Conservation (phyloP, 139 green algal species). For the Chlamydomonas eustigma region DNA sequence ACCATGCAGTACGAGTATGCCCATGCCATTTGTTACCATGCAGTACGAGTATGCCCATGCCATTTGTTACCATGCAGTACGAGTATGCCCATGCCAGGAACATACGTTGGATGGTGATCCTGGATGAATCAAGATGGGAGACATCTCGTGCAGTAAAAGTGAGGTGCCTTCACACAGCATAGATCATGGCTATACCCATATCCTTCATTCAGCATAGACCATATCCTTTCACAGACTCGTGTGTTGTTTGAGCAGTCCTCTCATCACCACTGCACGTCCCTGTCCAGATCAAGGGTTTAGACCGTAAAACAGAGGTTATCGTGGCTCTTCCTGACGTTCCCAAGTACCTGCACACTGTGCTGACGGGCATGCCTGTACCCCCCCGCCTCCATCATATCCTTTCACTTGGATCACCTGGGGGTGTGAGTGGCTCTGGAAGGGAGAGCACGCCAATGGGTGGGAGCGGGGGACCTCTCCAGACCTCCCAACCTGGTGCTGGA, state of each 20-base stretch:
- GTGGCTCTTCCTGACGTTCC: not conserved
- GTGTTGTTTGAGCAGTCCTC: not conserved
- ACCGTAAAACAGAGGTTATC: not conserved
- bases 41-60: not conserved
- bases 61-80: slow-evolving; percentile 49
- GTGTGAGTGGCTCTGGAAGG: too few relatives aligned
- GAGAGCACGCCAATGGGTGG: too few relatives aligned
- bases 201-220: not conserved
- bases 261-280: not conserved
- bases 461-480: too few relatives aligned
- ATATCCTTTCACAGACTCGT: not conserved
- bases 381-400: too few relatives aligned
- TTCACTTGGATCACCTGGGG: too few relatives aligned
- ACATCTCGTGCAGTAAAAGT: slow-evolving; percentile 2
- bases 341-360: not conserved
- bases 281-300: slow-evolving; percentile 5
- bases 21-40: not conserved
- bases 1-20: not conserved
- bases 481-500: too few relatives aligned
- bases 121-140: slow-evolving; percentile 34
- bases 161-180: not conserved
- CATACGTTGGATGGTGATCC: slow-evolving; percentile 73
- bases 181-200: not conserved
- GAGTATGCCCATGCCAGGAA: slow-evolving; percentile 59
- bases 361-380: too few relatives aligned